Evolutionary conservation across 495 filamentous ascomycete species (phyloP), one percentile per base, ranked within the genome.

Genomic region (Aspergillus saccharolyticus): DNA sequence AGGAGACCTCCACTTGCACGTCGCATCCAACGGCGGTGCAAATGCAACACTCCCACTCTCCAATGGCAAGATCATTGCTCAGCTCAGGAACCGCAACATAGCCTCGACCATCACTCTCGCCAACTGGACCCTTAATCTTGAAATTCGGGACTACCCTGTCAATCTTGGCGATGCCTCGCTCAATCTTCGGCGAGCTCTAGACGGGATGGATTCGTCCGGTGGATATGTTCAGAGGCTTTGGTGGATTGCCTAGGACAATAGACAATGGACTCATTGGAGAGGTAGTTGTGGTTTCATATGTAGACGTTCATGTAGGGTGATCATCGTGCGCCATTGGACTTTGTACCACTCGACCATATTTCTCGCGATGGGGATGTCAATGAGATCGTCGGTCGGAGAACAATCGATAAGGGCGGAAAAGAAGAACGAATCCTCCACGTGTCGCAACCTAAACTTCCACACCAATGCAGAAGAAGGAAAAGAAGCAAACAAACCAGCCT

Each of bases 111-210:
- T 61, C 33, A 64, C 54, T 0, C 64, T 79, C 4, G 59, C 63
- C 5, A 74, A 74, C 51, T 81, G 76, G 78, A 71, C 58, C 5
- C 64, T 79, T 7, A 68, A 58, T 2, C 66, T 72, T 21, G 77
- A 79, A 44, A 61, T 69, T 51, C 79, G 74, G 69, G 63, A 68
- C 22, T 66, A 71, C 10, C 70, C 74, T 4, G 39, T 52, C 1
- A 60, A 75, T 24, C 52, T 77, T 1, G 70, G 55, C 19, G 65
- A 73, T 53, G 63, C 59, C 1, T 56, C 59, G 63, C 1, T 64
- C 55, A 28, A 62, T 70, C 5, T 55, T 56, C 0, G 51, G 19
- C 24, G 49, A 58, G 16, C 30, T 63, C 30, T 17, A 16, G 51
- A 53, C 30, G n/a, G 20, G 22, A 48, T 50, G 56, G 33, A 25